phyloP scores from a whole-genome alignment of 805 yeast genomes.

The Yamadazyma takamatsuzukensis region DNA sequence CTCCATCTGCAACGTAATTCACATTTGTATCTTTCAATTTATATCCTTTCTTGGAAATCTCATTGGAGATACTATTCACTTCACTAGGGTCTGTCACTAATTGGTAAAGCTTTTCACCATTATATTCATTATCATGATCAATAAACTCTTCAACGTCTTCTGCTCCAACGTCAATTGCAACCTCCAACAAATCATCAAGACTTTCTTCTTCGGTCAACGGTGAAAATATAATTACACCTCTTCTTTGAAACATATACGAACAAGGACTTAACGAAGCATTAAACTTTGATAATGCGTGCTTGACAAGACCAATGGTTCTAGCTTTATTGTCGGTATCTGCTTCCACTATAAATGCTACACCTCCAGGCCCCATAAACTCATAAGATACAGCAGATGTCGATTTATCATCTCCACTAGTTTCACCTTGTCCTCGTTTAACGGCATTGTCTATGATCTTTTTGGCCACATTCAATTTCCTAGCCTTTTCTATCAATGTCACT shows the following conservation, averaged over 20 bases:
- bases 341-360: conserved; percentile 80
- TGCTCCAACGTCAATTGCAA: conserved; percentile 71
- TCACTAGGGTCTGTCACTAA: conserved; percentile 63
- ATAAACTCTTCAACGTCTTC: conserved; percentile 66
- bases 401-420: conserved; percentile 44
- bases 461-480: conserved; percentile 70
- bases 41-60: conserved; percentile 49
- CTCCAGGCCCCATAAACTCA: conserved; percentile 93
- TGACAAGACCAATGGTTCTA: conserved; percentile 71
- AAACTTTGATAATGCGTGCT: conserved; percentile 68
- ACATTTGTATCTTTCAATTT: conserved; percentile 69
- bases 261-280: conserved; percentile 76
- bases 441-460: conserved; percentile 88
- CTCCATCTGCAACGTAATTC: conserved; percentile 61
- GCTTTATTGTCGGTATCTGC: conserved; percentile 87
- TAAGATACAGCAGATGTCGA: conserved; percentile 56
- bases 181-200: conserved; percentile 71
- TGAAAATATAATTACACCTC: conserved; percentile 64
- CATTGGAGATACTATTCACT: conserved; percentile 58
- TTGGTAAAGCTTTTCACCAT: conserved; percentile 30
- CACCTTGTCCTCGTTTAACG: conserved; percentile 78
- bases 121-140: conserved; percentile 40
- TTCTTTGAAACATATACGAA: conserved; percentile 68
- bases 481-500: conserved; percentile 72
- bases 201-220: conserved; percentile 28